Base-by-base conservation (phyloP, 768 basidiomycete species). In the Boletus sensibilis region DNA sequence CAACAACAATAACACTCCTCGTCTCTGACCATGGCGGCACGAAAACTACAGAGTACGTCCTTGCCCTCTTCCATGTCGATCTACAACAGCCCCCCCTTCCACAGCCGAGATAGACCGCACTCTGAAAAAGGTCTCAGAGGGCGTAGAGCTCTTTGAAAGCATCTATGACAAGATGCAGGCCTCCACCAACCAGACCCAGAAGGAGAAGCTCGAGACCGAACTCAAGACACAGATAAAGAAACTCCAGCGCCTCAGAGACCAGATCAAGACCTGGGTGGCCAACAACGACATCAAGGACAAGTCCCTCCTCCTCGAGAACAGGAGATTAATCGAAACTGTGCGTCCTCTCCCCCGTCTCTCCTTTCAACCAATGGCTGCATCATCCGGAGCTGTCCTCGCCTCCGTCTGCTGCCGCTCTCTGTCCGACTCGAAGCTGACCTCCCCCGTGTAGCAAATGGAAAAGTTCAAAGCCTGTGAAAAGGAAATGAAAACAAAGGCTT, bases 401-500 rank as follows among this genome's bases (percentile, higher is more conserved):
- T 37, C 52, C 37, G 33, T 62, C 51, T 67, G 56, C 47, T 53
- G 51, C 62, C 18, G 41, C 56, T 58, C 27, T 55, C 49, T n/a
- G 35, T 42, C 49, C 21, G 20, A 55, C 39, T 8, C 34, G 10
- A 27, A 58, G 10, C 49, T 50, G n/a, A 50, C 64, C 38, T 35
- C 20, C 16, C n/a, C 43, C 56, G 54, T 58, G 54, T 74, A 98
- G 97, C 97, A 98, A 98, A 99, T 99, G 97, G 97, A 99, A 79
- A 95, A 94, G 71, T 99, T 99, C 85, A 99, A 99, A 68, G 96
- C 96, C 23, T 94, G 95, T 76, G 97, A 99, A 78, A 99, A 98
- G 79, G 97, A 99, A 76, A 98, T 98, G 96, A 99, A 99, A 82
- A 98, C 97, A 56, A 99, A 99, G 74, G 97, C 97, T 0, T 99